phyloP scores from a whole-genome alignment of 2,329 filamentous ascomycete species.

The Allantophomopsis cytisporea region DNA sequence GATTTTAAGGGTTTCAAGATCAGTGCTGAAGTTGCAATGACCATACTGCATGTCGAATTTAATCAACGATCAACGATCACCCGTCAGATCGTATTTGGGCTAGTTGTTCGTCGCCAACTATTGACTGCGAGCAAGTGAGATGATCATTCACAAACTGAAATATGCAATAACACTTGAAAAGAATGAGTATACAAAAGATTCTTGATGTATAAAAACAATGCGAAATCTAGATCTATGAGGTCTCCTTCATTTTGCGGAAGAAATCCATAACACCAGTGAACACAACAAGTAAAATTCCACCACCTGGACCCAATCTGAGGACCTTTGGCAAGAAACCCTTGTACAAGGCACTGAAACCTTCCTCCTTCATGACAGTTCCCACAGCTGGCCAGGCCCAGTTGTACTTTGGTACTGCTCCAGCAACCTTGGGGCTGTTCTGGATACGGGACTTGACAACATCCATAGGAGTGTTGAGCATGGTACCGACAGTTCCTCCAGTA shows the following conservation, averaged over 20 bases:
- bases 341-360: constrained; percentile 85
- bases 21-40: no score
- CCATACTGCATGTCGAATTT: no score
- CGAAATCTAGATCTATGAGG: constrained; percentile 3
- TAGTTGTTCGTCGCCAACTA: no score
- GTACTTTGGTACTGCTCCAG: constrained; percentile 82
- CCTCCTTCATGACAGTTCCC: constrained; percentile 78
- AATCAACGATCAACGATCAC: no score
- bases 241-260: constrained; percentile 51
- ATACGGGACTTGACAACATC: constrained; percentile 98
- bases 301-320: constrained; percentile 55
- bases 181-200: no score
- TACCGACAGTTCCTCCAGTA: constrained; percentile 81
- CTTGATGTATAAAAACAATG: not conserved
- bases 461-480: constrained; percentile 87
- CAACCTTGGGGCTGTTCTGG: constrained; percentile 77
- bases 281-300: constrained; percentile 61
- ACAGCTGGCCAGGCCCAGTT: constrained; percentile 95
- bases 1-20: no score
- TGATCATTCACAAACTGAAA: no score
- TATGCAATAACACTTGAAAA: no score
- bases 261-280: constrained; percentile 88
- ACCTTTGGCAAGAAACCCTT: constrained; percentile 98
- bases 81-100: no score
- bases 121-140: no score